Evolutionary conservation across 148 eudicot genomes (phyloP).

Genomic region (Diospyros kaki): DNA sequence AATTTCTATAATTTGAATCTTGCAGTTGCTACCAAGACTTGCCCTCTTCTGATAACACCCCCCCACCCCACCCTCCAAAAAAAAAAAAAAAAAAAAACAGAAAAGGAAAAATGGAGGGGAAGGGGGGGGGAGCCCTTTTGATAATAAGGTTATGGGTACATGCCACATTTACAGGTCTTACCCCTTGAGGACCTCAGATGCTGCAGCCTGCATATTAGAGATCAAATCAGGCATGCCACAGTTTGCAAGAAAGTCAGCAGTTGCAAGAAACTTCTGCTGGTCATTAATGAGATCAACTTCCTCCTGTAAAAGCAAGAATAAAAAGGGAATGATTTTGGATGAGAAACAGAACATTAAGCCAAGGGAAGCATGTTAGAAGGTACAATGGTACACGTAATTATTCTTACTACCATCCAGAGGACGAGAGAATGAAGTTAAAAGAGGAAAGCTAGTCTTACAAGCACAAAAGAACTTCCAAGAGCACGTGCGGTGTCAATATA

Average conservation of each 20-base stretch:
- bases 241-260: slow-evolving; percentile 74
- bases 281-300: slow-evolving; percentile 70
- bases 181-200: slow-evolving; percentile 67
- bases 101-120: neutral
- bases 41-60: neutral
- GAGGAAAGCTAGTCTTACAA: slow-evolving; percentile 40
- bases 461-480: slow-evolving; percentile 54
- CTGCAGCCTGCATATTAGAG: slow-evolving; percentile 63
- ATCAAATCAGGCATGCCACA: slow-evolving; percentile 56
- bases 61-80: neutral
- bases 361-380: too few species aligned
- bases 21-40: too few species aligned
- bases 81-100: neutral
- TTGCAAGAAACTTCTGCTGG: slow-evolving; percentile 67
- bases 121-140: too few species aligned
- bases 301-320: slow-evolving; percentile 45
- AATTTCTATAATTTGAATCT: too few species aligned
- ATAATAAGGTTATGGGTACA: neutral
- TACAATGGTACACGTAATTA: neutral
- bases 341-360: neutral
- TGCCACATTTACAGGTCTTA: slow-evolving; percentile 18
- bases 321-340: neutral
- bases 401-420: neutral
- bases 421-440: slow-evolving; percentile 4
- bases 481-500: slow-evolving; percentile 85